These are phyloP conservation scores for Prinsepia uniflora DNA, from an alignment of 306 rosid genomes.

Conservation along the genomic window DNA sequence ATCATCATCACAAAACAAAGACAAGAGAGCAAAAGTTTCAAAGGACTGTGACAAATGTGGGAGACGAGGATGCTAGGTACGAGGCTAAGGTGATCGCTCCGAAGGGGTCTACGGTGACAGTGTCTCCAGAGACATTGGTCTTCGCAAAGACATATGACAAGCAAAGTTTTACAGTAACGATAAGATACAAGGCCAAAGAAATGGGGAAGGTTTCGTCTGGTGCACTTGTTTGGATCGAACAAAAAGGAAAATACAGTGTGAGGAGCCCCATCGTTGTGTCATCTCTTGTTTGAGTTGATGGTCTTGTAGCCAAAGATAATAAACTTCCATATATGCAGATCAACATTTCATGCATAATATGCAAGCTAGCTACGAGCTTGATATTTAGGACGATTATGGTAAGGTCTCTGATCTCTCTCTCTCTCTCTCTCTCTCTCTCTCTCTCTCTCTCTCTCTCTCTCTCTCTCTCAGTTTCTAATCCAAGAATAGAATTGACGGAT, in stretches of 20 bases:
- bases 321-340: too few species aligned
- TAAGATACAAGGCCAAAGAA: constrained; percentile 7
- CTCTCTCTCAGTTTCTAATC: too few species aligned
- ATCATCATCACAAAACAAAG: constrained; percentile 6
- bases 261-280: constrained; percentile 26
- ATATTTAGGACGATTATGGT: not conserved
- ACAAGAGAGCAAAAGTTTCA: constrained; percentile 17
- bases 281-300: not conserved
- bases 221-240: constrained; percentile 26
- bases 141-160: constrained; percentile 40
- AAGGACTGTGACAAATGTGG: constrained; percentile 48
- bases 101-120: constrained; percentile 30
- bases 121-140: constrained; percentile 31
- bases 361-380: not conserved
- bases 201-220: constrained; percentile 11
- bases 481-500: too few species aligned
- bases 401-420: too few species aligned
- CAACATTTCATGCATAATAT: too few species aligned
- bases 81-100: constrained; percentile 16
- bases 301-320: not conserved
- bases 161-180: constrained; percentile 26
- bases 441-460: too few species aligned
- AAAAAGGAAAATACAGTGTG: constrained; percentile 25
- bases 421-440: too few species aligned
- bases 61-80: constrained; percentile 37